Evolutionary conservation across 495 filamentous ascomycete species (phyloP).

Genomic region (Xylaria telfairii): DNA sequence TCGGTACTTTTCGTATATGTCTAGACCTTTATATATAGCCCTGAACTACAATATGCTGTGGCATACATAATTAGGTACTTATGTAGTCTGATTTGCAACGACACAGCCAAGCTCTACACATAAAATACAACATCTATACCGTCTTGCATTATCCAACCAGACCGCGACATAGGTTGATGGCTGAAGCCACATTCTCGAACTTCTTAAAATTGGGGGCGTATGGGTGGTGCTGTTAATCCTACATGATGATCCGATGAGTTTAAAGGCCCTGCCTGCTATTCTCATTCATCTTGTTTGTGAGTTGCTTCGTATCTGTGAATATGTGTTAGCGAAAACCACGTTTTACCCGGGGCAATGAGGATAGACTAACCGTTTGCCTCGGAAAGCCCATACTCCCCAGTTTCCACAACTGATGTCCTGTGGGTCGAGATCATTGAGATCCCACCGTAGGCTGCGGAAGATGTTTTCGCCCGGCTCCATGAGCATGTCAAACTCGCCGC

Average conservation of each 20-base stretch:
- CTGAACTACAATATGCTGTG: neutral
- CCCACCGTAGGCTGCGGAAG: constrained; percentile 95
- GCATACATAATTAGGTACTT: too few species aligned
- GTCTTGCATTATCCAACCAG: neutral
- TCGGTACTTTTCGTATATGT: neutral
- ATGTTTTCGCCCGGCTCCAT: constrained; percentile 91
- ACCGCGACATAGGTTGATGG: neutral
- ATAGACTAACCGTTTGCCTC: constrained; percentile 86
- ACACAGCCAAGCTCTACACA: neutral
- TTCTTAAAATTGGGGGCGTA: neutral
- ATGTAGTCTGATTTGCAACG: neutral
- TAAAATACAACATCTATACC: neutral
- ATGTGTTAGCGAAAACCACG: constrained; percentile 15
- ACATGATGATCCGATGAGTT: neutral
- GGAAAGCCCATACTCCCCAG: constrained; percentile 95
- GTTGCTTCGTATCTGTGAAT: constrained; percentile 67
- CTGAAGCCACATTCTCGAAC: neutral
- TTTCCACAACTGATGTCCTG: constrained; percentile 94
- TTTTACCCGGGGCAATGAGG: neutral
- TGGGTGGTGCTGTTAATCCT: neutral
- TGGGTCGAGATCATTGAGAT: constrained; percentile 94
- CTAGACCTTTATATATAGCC: neutral
- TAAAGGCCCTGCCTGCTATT: neutral
- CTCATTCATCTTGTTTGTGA: constrained; percentile 49
- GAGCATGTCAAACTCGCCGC: constrained; percentile 88